These are phyloP conservation scores for Porphyrellus cyaneotinctus DNA, from an alignment of 768 basidiomycete species.

Conservation along the genomic window DNA sequence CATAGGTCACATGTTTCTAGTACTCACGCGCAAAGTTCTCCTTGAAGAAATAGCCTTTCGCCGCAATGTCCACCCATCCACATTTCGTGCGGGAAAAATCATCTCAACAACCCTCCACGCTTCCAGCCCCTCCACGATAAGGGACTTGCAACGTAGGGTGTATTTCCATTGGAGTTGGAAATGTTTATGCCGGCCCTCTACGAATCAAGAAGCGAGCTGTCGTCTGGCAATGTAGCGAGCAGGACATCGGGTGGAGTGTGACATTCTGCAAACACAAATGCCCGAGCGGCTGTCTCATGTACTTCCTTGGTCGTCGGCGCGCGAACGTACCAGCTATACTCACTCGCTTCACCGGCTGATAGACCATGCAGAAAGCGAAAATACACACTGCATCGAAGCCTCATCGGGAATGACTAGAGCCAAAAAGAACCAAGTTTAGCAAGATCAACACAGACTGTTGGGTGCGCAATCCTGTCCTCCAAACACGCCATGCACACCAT, in stretches of 20 bases:
- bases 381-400: constrained; percentile 61
- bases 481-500: constrained; percentile 78
- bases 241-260: neutral
- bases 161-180: too few species aligned
- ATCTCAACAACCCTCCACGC: too few species aligned
- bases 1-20: neutral
- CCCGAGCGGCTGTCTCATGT: constrained; percentile 51
- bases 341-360: neutral
- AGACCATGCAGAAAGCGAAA: neutral
- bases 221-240: neutral
- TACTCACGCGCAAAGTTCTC: neutral
- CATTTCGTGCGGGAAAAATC: too few species aligned
- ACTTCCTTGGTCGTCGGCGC: constrained; percentile 64
- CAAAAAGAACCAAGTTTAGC: neutral
- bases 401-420: constrained; percentile 75
- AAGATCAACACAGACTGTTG: constrained; percentile 50
- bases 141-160: neutral
- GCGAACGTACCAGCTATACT: constrained; percentile 64
- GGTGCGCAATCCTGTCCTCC: constrained; percentile 71
- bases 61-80: too few species aligned
- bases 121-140: neutral
- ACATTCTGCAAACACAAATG: neutral
- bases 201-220: neutral
- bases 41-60: too few species aligned
- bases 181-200: too few species aligned